Evolutionary conservation across 163 green algal species (phyloP).

Genomic region (Chlorella variabilis): DNA sequence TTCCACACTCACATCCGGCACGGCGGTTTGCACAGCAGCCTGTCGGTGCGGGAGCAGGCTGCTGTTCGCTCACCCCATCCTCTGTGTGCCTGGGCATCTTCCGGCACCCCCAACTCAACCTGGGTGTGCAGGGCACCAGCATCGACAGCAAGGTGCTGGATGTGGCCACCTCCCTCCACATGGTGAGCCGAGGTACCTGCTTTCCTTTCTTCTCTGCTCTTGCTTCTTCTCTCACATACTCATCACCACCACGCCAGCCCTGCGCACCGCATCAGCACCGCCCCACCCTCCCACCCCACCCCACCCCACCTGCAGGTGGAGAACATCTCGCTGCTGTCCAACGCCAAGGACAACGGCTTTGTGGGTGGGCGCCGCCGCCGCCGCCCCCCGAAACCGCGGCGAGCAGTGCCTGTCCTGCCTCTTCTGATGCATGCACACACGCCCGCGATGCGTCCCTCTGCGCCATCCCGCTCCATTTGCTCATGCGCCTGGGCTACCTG

Average conservation of each 20-base stretch:
- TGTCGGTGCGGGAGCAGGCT: background rate
- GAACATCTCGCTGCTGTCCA: conserved; percentile 77
- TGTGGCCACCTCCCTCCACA: conserved; percentile 63
- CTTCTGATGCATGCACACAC: no score
- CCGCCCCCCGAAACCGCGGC: no score
- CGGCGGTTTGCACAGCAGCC: no score
- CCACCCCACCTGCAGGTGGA: conserved; percentile 76
- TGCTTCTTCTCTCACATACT: background rate
- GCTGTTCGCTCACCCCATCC: no score
- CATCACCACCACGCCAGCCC: no score
- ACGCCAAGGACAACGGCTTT: conserved; percentile 68
- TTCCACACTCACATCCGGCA: background rate
- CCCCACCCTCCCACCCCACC: background rate
- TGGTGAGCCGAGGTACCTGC: conserved; percentile 51
- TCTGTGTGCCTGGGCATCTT: no score
- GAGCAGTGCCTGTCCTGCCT: no score
- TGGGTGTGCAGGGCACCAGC: conserved; percentile 37
- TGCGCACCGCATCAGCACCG: no score
- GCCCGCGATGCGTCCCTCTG: no score
- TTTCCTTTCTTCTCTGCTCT: background rate
- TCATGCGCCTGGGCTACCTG: background rate
- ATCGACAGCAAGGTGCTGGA: conserved; percentile 58
- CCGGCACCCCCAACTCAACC: no score
- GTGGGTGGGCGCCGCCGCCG: background rate
- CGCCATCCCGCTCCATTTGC: no score